A percentile compares a stretch with the other conserved stretches of the same genome.
phyloP scores from a whole-genome alignment of 2,329 filamentous ascomycete genomes.

The Neofusicoccum laricinum region DNA sequence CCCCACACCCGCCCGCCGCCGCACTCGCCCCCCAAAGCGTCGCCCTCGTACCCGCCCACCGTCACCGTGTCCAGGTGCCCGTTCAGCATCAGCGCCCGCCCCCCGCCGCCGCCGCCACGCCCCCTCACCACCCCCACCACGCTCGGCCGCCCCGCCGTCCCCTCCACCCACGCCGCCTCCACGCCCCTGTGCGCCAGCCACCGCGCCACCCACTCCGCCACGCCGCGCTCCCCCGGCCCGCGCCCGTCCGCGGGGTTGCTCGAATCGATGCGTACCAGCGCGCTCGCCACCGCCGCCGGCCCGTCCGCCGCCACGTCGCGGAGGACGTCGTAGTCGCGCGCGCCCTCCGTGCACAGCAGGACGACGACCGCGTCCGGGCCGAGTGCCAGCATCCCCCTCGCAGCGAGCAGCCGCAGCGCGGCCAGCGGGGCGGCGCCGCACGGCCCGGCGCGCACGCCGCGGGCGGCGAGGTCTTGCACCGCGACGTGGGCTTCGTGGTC shows the following conservation, averaged over 20 bases:
- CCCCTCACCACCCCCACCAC: too few relatives aligned
- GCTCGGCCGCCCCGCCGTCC: too few relatives aligned
- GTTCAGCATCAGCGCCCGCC: conserved; percentile 57
- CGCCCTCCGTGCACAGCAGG: conserved; percentile 61
- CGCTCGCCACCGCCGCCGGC: too few relatives aligned
- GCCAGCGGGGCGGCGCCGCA: conserved; percentile 56
- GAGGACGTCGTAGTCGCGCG: conserved; percentile 46
- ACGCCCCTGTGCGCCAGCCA: too few relatives aligned
- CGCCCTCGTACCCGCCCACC: conserved; percentile 44
- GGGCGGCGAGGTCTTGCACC: conserved; percentile 47
- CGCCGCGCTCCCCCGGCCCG: too few relatives aligned
- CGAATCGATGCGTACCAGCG: too few relatives aligned
- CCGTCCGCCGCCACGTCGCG: too few relatives aligned
- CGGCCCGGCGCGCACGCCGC: conserved; percentile 51
- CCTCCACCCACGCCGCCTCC: too few relatives aligned
- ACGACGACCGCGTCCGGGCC: conserved; percentile 54
- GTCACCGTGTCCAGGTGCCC: conserved; percentile 57
- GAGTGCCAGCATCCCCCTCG: too few relatives aligned
- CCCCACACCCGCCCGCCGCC: conserved; percentile 28
- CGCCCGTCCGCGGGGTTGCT: too few relatives aligned
- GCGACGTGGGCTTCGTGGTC: conserved; percentile 60
- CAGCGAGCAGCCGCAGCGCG: conserved; percentile 45
- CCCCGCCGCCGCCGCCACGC: too few relatives aligned
- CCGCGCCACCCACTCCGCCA: too few relatives aligned
- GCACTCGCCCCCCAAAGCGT: conserved; percentile 44